Base-by-base conservation (phyloP, 352 stramenopile species). In the Globisporangium polare region DNA sequence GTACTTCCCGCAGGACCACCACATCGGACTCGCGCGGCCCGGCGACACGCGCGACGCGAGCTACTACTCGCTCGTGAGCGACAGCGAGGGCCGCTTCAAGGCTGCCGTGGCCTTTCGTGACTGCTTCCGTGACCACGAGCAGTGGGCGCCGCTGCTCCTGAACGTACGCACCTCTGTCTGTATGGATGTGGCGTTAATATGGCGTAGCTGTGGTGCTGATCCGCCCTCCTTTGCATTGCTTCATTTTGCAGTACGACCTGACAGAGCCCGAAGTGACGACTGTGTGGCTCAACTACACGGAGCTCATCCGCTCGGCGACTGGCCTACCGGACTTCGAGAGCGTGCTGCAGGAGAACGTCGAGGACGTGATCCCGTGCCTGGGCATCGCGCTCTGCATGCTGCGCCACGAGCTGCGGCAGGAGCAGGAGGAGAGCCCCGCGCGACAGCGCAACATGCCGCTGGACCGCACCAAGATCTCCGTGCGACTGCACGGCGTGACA, bases 1-100 rank as follows among this genome's bases (percentile, higher is more conserved):
- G 66, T 92, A 90, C 63, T 92, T 90, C 62, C 78, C 80, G 2
- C 67, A 84, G 24, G 80, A 92, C 63, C 78, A 89, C 56, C 67
- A 77, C 62, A 74, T 87, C 37, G 75, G 77, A 17, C 50, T 73
- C 18, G 63, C 63, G 1, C 65, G 66, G 31, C 73, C 77, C 0
- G 75, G 69, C 10, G 77, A 85, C 60, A 76, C 75, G 51, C 73
- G 75, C 39, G 68, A 71, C 2, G 53, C 62, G 27, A 68, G 73
- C 43, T 83, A 83, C 52, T 84, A 81, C 63, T 72, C 62, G 26
- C 55, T 71, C 15, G 80, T 88, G 51, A 79, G 67, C 67, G 74
- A 83, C 56, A 76, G 49, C 2, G 74, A 88, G 15, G 78, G 76
- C 12, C 72, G 77, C 33, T 88, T 83, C 65, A 74, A 85, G 45